phyloP scores from a whole-genome alignment of 1,284 basidiomycete species.

The Sporisorium scitamineum region DNA sequence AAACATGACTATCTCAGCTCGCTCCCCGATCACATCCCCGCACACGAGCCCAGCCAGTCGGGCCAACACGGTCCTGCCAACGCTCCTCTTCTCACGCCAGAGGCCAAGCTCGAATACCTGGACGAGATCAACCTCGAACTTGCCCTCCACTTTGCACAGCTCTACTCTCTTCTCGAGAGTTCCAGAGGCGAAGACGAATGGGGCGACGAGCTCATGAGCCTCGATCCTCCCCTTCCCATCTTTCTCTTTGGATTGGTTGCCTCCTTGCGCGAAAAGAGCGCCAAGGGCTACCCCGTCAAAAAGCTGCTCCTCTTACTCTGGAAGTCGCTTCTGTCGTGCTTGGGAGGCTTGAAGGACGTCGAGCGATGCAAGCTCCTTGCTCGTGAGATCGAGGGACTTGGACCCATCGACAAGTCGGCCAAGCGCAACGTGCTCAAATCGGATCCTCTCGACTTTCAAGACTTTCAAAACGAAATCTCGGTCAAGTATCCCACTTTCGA shows the following conservation, averaged over 20 bases:
- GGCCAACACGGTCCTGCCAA: constrained; percentile 42
- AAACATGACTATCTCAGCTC: constrained; percentile 78
- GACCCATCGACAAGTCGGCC: constrained; percentile 37
- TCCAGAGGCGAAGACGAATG: constrained; percentile 61
- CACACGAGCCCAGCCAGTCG: constrained; percentile 31
- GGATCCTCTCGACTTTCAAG: constrained; percentile 62
- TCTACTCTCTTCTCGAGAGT: constrained; percentile 67
- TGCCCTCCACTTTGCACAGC: constrained; percentile 66
- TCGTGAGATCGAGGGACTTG: constrained; percentile 78
- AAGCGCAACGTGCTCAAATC: constrained; percentile 56
- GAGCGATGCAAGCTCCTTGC: constrained; percentile 84
- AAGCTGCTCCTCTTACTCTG: constrained; percentile 91
- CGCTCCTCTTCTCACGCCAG: constrained; percentile 60
- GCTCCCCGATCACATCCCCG: constrained; percentile 63
- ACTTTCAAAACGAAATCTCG: constrained; percentile 63
- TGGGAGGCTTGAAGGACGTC: constrained; percentile 90
- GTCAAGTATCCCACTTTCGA: constrained; percentile 71
- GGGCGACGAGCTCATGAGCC: constrained; percentile 71
- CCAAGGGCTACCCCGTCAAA: constrained; percentile 76
- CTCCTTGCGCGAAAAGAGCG: constrained; percentile 89
- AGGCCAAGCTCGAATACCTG: constrained; percentile 64
- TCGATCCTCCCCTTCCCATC: constrained; percentile 92
- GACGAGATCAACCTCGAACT: constrained; percentile 68
- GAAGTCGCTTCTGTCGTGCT: constrained; percentile 92
- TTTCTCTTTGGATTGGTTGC: constrained; percentile 91